Evolutionary conservation across 108 stramenopile species (phyloP).

Genomic region (Cyclotella choctawhatcheeana): DNA sequence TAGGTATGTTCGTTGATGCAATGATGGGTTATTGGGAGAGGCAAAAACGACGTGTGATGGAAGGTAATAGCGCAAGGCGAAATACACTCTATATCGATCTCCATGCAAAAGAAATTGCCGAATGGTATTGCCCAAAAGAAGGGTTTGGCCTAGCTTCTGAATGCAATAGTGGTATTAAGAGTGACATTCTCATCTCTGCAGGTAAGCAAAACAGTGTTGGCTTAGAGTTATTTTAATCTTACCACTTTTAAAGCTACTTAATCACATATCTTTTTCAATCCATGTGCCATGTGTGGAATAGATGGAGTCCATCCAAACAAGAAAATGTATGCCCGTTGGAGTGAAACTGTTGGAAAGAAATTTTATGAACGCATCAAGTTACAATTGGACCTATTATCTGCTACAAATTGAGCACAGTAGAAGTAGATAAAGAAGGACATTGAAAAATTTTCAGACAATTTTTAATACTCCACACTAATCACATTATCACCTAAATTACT

Average conservation of each 20-base stretch:
- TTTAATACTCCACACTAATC: background rate
- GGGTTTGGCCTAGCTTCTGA: background rate
- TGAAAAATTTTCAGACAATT: background rate
- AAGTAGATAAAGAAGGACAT: background rate
- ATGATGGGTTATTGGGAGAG: slow-evolving; percentile 70
- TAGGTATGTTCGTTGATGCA: slow-evolving; percentile 62
- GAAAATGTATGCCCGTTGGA: slow-evolving; percentile 63
- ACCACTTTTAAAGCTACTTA: no score
- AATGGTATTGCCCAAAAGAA: slow-evolving; percentile 51
- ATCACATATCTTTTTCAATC: no score
- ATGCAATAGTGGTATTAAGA: slow-evolving; percentile 2
- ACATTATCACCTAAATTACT: background rate
- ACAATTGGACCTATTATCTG: slow-evolving; percentile 2
- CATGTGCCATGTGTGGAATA: no score
- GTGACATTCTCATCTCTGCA: slow-evolving; percentile 24
- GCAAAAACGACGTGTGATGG: slow-evolving; percentile 62
- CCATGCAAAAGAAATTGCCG: slow-evolving; percentile 47
- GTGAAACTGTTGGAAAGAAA: slow-evolving; percentile 39
- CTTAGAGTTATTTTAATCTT: no score
- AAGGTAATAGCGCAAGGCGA: slow-evolving; percentile 19
- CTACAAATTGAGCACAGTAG: no score
- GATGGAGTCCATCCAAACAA: slow-evolving; percentile 79
- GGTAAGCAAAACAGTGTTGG: background rate
- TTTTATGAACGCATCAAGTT: slow-evolving; percentile 15
- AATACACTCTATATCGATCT: slow-evolving; percentile 58